Conservation (phyloP, 208 protist species). For the Leishmania guyanensis region DNA sequence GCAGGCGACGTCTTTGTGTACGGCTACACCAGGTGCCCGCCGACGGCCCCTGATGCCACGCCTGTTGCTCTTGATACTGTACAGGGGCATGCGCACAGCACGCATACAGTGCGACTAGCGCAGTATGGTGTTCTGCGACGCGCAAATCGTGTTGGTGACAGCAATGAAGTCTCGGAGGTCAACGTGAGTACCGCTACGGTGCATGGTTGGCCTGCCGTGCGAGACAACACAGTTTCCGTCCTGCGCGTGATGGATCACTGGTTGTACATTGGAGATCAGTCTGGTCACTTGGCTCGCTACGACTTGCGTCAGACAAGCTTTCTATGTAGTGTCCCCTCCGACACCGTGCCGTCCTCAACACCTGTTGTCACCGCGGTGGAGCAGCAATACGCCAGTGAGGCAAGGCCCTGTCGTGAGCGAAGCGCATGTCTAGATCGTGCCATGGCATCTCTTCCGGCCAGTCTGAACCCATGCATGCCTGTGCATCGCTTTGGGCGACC, state of each 20-base stretch:
- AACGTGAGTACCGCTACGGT: not conserved
- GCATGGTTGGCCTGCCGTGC: not conserved
- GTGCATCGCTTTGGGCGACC: slow-evolving; percentile 16
- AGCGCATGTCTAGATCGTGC: not conserved
- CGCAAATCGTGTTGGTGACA: slow-evolving; percentile 13
- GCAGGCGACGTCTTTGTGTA: slow-evolving; percentile 29
- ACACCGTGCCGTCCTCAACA: not conserved
- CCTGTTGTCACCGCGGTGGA: not conserved
- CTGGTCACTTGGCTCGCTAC: slow-evolving; percentile 26
- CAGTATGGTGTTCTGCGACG: slow-evolving; percentile 10
- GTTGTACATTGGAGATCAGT: slow-evolving; percentile 32
- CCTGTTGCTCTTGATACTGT: slow-evolving; percentile 5
- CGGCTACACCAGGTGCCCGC: slow-evolving; percentile 14
- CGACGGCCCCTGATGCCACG: slow-evolving; percentile 10
- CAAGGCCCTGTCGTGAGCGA: not conserved
- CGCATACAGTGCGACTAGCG: slow-evolving; percentile 13
- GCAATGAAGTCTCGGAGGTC: not conserved
- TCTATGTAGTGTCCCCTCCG: not conserved
- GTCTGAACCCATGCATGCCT: slow-evolving; percentile 18
- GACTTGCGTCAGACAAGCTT: slow-evolving; percentile 18
- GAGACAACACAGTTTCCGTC: slow-evolving; percentile 16
- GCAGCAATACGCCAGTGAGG: not conserved
- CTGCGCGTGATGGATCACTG: slow-evolving; percentile 23
- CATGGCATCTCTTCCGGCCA: not conserved
- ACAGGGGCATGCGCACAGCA: not conserved